These are phyloP conservation scores for Candida taoyuanica DNA, from an alignment of 805 yeast species.

Conservation along the genomic window DNA sequence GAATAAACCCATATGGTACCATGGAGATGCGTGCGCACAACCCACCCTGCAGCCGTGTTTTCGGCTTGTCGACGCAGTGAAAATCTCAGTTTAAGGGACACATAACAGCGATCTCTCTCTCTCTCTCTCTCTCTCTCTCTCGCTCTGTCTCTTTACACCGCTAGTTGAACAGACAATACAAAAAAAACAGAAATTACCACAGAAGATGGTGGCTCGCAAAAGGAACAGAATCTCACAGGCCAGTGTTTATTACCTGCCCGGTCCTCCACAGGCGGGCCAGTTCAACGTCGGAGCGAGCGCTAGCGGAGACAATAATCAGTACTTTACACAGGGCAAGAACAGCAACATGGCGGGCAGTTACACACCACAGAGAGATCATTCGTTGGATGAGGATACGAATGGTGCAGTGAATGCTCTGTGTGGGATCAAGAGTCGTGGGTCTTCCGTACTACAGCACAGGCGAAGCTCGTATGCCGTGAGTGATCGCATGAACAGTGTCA, in stretches of 20 bases:
- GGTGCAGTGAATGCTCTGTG: not conserved
- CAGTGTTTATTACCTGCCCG: constrained; percentile 5
- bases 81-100: constrained; percentile 3
- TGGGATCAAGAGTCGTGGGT: not conserved
- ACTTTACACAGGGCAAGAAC: too few relatives aligned
- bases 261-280: constrained; percentile 5
- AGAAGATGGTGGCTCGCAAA: not conserved
- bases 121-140: not conserved
- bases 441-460: not conserved
- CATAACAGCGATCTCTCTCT: not conserved
- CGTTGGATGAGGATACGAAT: not conserved
- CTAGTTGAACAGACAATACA: too few relatives aligned
- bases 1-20: too few relatives aligned
- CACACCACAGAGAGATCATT: constrained; percentile 2
- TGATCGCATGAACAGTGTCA: not conserved
- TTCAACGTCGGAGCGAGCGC: too few relatives aligned
- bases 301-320: too few relatives aligned
- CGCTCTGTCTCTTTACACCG: not conserved
- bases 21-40: too few relatives aligned
- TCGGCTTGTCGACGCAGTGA: constrained; percentile 3
- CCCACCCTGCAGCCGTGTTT: constrained; percentile 5
- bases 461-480: not conserved
- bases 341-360: not conserved
- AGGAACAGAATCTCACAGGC: constrained; percentile 8
- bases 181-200: too few relatives aligned